Base-by-base conservation (phyloP, 768 basidiomycete genomes). In the Amanita exitialis region DNA sequence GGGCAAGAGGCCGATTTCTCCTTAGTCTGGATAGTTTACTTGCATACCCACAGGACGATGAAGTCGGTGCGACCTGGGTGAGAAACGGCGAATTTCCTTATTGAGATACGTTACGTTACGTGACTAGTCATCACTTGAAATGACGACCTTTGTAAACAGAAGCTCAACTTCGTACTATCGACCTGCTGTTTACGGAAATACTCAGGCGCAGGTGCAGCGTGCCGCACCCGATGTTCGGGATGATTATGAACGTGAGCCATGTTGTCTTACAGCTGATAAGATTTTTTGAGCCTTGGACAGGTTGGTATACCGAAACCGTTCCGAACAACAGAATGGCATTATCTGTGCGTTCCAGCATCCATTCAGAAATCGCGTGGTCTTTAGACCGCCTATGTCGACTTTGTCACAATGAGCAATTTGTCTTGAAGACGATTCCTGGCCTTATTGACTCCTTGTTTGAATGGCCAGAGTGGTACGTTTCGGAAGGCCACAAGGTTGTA, bases 271-370 rank as follows among this genome's bases (percentile, higher is more conserved):
- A 30, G 32, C 34, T 15, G 42, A 27, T 6, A 27, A n/a, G 15
- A 16, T 9, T 51, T 25, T 44, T 34, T 55, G 45, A 57, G 48
- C 30, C 51, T 20, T 13, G 23, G 36, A 52, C 57, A 89, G 88
- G 86, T 58, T 90, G 88, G 81, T 93, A 90, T 59, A 87, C 90
- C n/a, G 88, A 92, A 57, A 71, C 76, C 1, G 74, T 78, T 2
- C 72, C 86, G 0, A 83, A 71, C 61, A 97, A 97, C 63, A 79
- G 94, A 37, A 90, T 97, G 80, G 73, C 91, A n/a, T 79, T 99
- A 13, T 84, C 93, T 2, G 68, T 98, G 37, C 79, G 82, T 21
- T 97, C 90, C 12, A 86, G 82, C 4, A 84, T 98, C 43, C 74
- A 82, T 48, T 66, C 78, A 6, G 95, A 98, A 61, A 75, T 93